Percentiles rank a stretch among this genome's conserved stretches.
Evolutionary conservation across 2,329 filamentous ascomycete species (phyloP).

Genomic region (Colletotrichum horii): DNA sequence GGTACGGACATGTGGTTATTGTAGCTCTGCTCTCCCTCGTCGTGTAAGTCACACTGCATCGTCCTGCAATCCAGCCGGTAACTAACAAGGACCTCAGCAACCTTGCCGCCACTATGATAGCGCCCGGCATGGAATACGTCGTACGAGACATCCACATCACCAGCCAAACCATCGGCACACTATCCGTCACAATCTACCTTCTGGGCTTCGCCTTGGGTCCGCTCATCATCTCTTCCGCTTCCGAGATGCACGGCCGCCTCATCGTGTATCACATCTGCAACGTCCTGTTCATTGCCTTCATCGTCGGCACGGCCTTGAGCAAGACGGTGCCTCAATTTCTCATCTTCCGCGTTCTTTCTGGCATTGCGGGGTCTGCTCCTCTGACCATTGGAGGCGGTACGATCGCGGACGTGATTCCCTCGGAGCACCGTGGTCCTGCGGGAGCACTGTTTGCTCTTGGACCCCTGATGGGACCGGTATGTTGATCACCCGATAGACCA

Average conservation of each 20-base stretch:
- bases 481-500: not conserved
- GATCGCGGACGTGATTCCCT: slow-evolving; percentile 38
- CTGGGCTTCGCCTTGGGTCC: slow-evolving; percentile 67
- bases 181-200: slow-evolving; percentile 67
- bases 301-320: slow-evolving; percentile 31
- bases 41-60: not conserved
- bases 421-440: slow-evolving; percentile 36
- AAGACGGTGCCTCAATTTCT: slow-evolving; percentile 32
- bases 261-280: slow-evolving; percentile 34
- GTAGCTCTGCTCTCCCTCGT: slow-evolving; percentile 24
- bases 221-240: slow-evolving; percentile 50
- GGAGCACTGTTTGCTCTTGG: slow-evolving; percentile 41
- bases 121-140: slow-evolving; percentile 57
- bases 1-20: slow-evolving; percentile 38
- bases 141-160: slow-evolving; percentile 54
- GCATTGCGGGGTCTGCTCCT: slow-evolving; percentile 28
- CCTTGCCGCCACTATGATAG: slow-evolving; percentile 58
- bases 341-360: slow-evolving; percentile 34
- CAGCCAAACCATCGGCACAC: slow-evolving; percentile 47
- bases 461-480: slow-evolving; percentile 36
- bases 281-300: slow-evolving; percentile 33
- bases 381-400: slow-evolving; percentile 38
- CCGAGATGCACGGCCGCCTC: slow-evolving; percentile 40
- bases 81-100: not conserved
- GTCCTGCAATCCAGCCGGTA: not conserved